Conservation (phyloP, 441 rosid genomes). For the Erodium texanum region DNA sequence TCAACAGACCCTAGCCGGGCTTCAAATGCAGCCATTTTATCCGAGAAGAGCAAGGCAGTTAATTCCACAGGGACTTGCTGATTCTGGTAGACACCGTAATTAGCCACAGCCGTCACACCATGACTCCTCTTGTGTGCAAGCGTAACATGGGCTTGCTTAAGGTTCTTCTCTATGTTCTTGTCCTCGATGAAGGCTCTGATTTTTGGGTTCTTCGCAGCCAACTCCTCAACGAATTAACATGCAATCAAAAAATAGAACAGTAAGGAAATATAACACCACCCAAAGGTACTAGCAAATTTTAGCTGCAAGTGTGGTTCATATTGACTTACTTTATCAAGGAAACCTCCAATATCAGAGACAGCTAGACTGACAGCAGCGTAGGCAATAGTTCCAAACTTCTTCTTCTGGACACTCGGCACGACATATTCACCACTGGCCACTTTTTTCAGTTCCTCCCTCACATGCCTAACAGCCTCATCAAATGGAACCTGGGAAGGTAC, state of each 20-base stretch:
- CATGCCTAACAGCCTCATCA: slow-evolving; percentile 59
- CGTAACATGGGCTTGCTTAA: slow-evolving; percentile 59
- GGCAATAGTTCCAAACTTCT: slow-evolving; percentile 57
- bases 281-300: too few relatives aligned
- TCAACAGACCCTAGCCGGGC: slow-evolving; percentile 56
- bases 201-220: slow-evolving; percentile 38
- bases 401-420: slow-evolving; percentile 51
- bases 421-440: slow-evolving; percentile 63
- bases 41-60: slow-evolving; percentile 57
- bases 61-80: slow-evolving; percentile 56
- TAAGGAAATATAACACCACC: too few relatives aligned
- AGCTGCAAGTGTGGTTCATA: not conserved
- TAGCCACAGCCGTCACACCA: slow-evolving; percentile 70
- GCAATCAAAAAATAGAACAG: not conserved
- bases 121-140: slow-evolving; percentile 95
- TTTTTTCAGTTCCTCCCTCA: slow-evolving; percentile 56
- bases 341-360: slow-evolving; percentile 35
- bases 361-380: slow-evolving; percentile 80
- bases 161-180: slow-evolving; percentile 41
- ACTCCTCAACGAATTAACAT: slow-evolving; percentile 29
- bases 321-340: slow-evolving; percentile 54
- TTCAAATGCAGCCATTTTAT: slow-evolving; percentile 73
- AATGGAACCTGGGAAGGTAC: slow-evolving; percentile 55
- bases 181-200: slow-evolving; percentile 46
- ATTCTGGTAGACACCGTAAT: slow-evolving; percentile 43